These are phyloP conservation scores for Citrus unshiu DNA, from an alignment of 345 rosid species.

Conservation along the genomic window DNA sequence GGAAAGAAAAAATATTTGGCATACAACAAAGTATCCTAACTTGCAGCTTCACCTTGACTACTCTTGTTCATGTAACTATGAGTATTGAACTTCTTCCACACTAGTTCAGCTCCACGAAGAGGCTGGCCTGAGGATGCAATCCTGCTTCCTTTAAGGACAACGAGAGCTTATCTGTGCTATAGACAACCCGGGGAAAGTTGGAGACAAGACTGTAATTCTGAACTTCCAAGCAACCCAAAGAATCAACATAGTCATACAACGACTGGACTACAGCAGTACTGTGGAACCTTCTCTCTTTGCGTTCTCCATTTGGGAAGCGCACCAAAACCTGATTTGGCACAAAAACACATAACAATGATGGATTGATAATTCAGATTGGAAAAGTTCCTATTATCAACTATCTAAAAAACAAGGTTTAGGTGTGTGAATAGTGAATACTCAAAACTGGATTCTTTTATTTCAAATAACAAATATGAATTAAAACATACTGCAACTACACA, in stretches of 20 bases:
- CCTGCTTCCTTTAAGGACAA: slow-evolving; percentile 80
- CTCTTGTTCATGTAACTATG: slow-evolving; percentile 6
- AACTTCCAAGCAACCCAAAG: slow-evolving; percentile 71
- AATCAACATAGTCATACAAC: slow-evolving; percentile 84
- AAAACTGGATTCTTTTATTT: background rate
- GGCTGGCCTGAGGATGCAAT: slow-evolving; percentile 98
- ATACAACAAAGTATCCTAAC: slow-evolving; percentile 16
- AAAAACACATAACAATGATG: background rate
- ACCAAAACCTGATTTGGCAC: slow-evolving; percentile 63
- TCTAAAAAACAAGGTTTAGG: background rate
- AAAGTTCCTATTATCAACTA: background rate
- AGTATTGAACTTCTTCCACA: slow-evolving; percentile 1
- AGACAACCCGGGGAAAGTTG: slow-evolving; percentile 77
- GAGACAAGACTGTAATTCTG: slow-evolving; percentile 81
- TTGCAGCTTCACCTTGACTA: slow-evolving; percentile 6
- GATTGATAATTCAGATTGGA: background rate
- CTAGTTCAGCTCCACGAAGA: slow-evolving; percentile 86
- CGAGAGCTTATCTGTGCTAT: slow-evolving; percentile 62
- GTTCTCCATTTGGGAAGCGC: slow-evolving; percentile 86
- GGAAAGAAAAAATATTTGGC: slow-evolving; percentile 2
- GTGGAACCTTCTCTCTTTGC: slow-evolving; percentile 89
- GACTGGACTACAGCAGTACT: slow-evolving; percentile 52
- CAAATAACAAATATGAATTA: background rate
- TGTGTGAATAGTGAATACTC: background rate
- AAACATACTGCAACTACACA: background rate